phyloP scores from a whole-genome alignment of 306 rosid species.

The Sophora flavescens region DNA sequence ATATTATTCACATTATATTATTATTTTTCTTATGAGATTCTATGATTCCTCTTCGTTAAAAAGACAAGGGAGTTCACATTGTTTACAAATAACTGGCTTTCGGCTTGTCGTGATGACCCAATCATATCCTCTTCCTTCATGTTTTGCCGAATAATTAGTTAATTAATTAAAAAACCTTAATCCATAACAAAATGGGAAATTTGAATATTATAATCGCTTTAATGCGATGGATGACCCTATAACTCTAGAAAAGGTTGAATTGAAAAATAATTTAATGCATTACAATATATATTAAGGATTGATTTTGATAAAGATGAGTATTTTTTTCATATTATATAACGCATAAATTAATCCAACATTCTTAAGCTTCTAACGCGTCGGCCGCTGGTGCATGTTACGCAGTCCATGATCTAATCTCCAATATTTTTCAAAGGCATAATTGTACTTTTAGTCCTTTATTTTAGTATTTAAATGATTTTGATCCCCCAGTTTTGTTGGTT shows the following conservation, averaged over 20 bases:
- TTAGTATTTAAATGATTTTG: too few species aligned
- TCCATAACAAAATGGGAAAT: slow-evolving; percentile 45
- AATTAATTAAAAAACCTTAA: slow-evolving; percentile 10
- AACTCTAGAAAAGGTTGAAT: slow-evolving; percentile 40
- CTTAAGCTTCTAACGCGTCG: slow-evolving; percentile 51
- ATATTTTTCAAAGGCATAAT: not conserved
- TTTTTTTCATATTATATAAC: slow-evolving; percentile 9
- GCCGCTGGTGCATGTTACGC: slow-evolving; percentile 44
- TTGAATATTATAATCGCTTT: slow-evolving; percentile 36
- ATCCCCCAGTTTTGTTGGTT: too few species aligned
- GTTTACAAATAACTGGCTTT: slow-evolving; percentile 43
- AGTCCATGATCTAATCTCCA: slow-evolving; percentile 43
- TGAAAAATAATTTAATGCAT: slow-evolving; percentile 28
- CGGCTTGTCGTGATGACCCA: slow-evolving; percentile 58
- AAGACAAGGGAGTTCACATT: slow-evolving; percentile 35
- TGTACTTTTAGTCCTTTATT: too few species aligned
- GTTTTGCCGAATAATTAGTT: slow-evolving; percentile 51
- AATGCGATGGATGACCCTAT: slow-evolving; percentile 59
- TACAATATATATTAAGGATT: slow-evolving; percentile 17
- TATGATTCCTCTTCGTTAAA: slow-evolving; percentile 29
- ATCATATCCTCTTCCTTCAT: slow-evolving; percentile 61
- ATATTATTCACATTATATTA: slow-evolving; percentile 30
- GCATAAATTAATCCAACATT: slow-evolving; percentile 47
- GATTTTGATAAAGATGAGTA: slow-evolving; percentile 43
- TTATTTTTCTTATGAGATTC: slow-evolving; percentile 14